These are phyloP conservation scores for Erythrophleum ivorense DNA, from an alignment of 331 rosid species.

Conservation along the genomic window DNA sequence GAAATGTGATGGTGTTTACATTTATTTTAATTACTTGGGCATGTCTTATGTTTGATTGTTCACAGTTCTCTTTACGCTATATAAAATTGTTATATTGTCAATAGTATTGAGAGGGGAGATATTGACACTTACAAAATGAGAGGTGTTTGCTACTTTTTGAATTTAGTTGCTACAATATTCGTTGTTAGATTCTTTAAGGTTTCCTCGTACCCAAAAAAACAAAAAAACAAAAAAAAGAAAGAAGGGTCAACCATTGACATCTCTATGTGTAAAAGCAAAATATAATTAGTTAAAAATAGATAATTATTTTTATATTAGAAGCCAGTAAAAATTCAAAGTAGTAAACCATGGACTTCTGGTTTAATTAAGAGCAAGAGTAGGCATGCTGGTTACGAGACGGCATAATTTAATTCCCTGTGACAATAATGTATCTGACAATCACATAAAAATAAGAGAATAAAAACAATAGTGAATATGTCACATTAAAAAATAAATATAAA, in stretches of 20 bases:
- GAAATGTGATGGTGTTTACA: too few species aligned
- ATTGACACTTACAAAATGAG: background rate
- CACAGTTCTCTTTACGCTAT: too few species aligned
- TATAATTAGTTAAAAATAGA: background rate
- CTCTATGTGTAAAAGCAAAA: background rate
- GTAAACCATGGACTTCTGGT: background rate
- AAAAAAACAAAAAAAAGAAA: too few species aligned
- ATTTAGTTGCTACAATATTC: background rate
- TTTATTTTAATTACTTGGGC: too few species aligned
- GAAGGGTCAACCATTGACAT: background rate
- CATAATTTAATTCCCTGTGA: conserved; percentile 2
- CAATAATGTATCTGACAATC: background rate
- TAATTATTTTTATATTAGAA: background rate
- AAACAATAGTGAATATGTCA: background rate
- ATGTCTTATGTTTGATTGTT: too few species aligned
- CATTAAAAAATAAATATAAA: background rate
- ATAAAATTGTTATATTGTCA: too few species aligned
- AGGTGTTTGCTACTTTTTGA: background rate
- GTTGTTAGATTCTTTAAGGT: background rate
- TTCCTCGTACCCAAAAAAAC: background rate
- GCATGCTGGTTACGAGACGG: background rate
- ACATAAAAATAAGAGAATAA: background rate
- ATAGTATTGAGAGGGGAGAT: background rate
- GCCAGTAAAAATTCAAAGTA: background rate
- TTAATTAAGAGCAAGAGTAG: background rate